A percentile compares a stretch with the other conserved stretches of the same genome.
phyloP scores from a whole-genome alignment of 2,329 filamentous ascomycete genomes.

The Phialocephala subalpina region DNA sequence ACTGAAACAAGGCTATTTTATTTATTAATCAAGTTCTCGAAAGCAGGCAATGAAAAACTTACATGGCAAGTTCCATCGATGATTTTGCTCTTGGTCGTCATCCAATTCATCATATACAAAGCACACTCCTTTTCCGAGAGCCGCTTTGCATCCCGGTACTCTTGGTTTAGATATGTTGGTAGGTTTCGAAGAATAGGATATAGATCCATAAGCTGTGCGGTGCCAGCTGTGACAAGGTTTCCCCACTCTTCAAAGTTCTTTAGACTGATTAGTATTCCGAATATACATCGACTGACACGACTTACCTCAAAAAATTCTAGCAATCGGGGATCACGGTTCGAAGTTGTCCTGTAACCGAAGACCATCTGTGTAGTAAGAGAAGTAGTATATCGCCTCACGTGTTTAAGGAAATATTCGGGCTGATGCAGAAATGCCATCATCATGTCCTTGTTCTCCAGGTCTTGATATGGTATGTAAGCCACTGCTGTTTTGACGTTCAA shows the following conservation, averaged over 20 bases:
- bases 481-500: slow-evolving; percentile 32
- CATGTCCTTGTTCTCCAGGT: slow-evolving; percentile 58
- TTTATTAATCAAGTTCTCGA: no score
- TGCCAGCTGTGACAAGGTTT: slow-evolving; percentile 54
- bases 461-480: slow-evolving; percentile 48
- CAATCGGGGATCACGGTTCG: slow-evolving; percentile 46
- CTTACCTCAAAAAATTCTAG: slow-evolving; percentile 46
- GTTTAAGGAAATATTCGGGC: slow-evolving; percentile 31
- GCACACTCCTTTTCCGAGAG: not conserved
- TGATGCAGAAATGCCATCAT: slow-evolving; percentile 51
- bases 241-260: slow-evolving; percentile 48
- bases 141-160: slow-evolving; percentile 23
- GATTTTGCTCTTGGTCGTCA: not conserved
- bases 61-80: not conserved
- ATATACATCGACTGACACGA: no score
- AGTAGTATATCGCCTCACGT: slow-evolving; percentile 57
- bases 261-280: no score
- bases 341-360: slow-evolving; percentile 47
- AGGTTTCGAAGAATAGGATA: slow-evolving; percentile 51
- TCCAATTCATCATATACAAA: not conserved
- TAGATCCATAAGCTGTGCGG: slow-evolving; percentile 55
- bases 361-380: slow-evolving; percentile 52
- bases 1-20: slow-evolving; percentile 27
- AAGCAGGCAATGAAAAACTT: no score
- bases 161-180: slow-evolving; percentile 47